A percentile compares a stretch with the other conserved stretches of the same genome.
phyloP scores from a whole-genome alignment of 225 moss, liverwort and hornwort species.

The Anthoceros angustus region DNA sequence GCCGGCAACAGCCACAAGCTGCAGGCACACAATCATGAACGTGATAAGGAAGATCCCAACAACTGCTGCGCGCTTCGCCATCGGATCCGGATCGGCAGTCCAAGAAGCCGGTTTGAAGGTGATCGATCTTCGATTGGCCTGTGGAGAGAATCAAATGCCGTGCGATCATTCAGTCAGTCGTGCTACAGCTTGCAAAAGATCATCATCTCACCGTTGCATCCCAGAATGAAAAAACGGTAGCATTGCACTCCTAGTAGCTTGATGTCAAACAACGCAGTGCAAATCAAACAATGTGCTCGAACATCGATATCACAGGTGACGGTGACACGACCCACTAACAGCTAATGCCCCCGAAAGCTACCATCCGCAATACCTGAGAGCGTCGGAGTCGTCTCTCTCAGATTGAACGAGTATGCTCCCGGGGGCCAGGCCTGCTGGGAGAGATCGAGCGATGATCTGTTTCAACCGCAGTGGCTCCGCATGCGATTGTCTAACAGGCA shows the following conservation, averaged over 20 bases:
- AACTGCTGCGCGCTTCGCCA: conserved; percentile 3
- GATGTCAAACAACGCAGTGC: background rate
- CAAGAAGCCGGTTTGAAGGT: background rate
- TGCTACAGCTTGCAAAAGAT: background rate
- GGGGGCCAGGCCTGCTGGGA: background rate
- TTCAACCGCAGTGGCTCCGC: background rate
- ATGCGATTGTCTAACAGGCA: background rate
- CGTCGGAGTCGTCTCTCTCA: background rate
- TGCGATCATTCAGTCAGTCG: background rate
- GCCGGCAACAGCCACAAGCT: background rate
- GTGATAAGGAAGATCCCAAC: background rate
- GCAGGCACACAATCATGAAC: background rate
- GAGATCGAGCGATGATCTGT: background rate
- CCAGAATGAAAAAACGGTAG: background rate
- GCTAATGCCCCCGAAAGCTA: background rate
- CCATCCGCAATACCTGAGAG: background rate
- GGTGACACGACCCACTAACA: background rate
- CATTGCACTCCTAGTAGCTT: background rate
- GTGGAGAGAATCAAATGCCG: background rate
- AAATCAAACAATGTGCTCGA: background rate
- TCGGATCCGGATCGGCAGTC: background rate
- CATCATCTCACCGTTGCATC: background rate
- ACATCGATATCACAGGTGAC: background rate
- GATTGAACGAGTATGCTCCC: background rate
- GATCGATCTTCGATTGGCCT: background rate